Conservation (phyloP, 805 yeast species). For the Candida sakaeoensis region DNA sequence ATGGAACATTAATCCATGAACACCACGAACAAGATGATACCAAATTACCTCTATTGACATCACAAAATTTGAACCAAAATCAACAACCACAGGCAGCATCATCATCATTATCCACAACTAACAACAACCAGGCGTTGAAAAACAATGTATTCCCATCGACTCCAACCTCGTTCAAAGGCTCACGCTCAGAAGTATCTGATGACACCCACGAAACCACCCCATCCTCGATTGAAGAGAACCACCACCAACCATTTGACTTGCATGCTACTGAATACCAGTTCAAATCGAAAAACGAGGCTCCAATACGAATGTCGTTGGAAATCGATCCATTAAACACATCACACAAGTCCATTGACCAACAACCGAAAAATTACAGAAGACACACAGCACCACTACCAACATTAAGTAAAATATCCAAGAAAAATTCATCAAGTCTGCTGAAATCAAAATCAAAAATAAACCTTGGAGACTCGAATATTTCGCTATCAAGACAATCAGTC, state of each 20-base stretch:
- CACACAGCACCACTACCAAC: slow-evolving; percentile 7
- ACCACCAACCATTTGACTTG: background rate
- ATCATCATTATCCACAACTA: no score
- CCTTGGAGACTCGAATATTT: background rate
- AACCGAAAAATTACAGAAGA: slow-evolving; percentile 6
- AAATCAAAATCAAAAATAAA: slow-evolving; percentile 1
- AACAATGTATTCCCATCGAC: slow-evolving; percentile 16
- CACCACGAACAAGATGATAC: background rate
- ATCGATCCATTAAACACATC: slow-evolving; percentile 1
- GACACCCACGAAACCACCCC: slow-evolving; percentile 25
- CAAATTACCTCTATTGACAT: slow-evolving; percentile 6
- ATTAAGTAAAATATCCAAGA: background rate
- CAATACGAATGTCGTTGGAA: slow-evolving; percentile 5
- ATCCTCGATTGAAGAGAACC: slow-evolving; percentile 12
- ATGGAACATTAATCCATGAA: background rate
- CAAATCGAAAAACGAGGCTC: background rate
- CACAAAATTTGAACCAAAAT: slow-evolving; percentile 2
- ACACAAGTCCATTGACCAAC: background rate
- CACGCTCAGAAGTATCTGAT: slow-evolving; percentile 22
- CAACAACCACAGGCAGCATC: background rate
- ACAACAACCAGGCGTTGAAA: no score
- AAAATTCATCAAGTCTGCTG: background rate
- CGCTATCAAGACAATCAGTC: slow-evolving; percentile 10
- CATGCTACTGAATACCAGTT: background rate
- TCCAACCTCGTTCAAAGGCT: slow-evolving; percentile 23